Evolutionary conservation across 2,329 filamentous ascomycete genomes (phyloP).

Genomic region (Teratosphaeria zuluensis): DNA sequence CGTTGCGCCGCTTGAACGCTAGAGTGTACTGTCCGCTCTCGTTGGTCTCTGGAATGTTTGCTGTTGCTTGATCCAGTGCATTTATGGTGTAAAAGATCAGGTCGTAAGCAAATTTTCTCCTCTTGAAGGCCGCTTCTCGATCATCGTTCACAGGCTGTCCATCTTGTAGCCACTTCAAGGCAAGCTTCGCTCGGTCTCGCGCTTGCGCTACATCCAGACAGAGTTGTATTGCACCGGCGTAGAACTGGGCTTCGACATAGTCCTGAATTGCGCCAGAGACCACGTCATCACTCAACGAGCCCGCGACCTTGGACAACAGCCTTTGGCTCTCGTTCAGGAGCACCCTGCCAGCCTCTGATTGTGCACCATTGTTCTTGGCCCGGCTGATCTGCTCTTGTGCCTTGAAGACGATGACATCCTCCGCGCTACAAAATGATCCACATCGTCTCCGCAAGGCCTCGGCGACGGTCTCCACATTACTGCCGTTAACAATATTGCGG

Average conservation of each 20-base stretch:
- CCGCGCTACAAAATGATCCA: slow-evolving; percentile 93
- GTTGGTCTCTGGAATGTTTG: slow-evolving; percentile 58
- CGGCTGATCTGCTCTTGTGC: slow-evolving; percentile 90
- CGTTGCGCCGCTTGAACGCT: slow-evolving; percentile 66
- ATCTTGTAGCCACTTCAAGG: slow-evolving; percentile 79
- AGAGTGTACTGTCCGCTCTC: slow-evolving; percentile 66
- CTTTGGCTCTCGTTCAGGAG: slow-evolving; percentile 81
- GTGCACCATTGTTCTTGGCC: slow-evolving; percentile 66
- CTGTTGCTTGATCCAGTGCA: slow-evolving; percentile 63
- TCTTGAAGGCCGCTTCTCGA: slow-evolving; percentile 56
- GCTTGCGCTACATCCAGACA: slow-evolving; percentile 74
- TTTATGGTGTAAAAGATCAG: slow-evolving; percentile 76
- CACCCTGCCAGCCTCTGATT: slow-evolving; percentile 65
- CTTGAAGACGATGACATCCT: slow-evolving; percentile 97
- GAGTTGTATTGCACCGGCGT: slow-evolving; percentile 79
- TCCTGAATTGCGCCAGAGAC: slow-evolving; percentile 67
- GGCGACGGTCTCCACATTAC: slow-evolving; percentile 93
- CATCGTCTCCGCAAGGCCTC: slow-evolving; percentile 87
- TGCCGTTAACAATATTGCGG: slow-evolving; percentile 90
- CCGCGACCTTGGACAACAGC: slow-evolving; percentile 81
- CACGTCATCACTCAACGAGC: slow-evolving; percentile 65
- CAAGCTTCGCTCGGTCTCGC: slow-evolving; percentile 77
- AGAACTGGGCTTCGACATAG: slow-evolving; percentile 77
- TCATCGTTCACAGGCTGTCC: slow-evolving; percentile 63
- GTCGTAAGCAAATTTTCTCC: slow-evolving; percentile 70